Evolutionary conservation across 257 asterid genomes (phyloP).

Genomic region (Linderniella brevidens): DNA sequence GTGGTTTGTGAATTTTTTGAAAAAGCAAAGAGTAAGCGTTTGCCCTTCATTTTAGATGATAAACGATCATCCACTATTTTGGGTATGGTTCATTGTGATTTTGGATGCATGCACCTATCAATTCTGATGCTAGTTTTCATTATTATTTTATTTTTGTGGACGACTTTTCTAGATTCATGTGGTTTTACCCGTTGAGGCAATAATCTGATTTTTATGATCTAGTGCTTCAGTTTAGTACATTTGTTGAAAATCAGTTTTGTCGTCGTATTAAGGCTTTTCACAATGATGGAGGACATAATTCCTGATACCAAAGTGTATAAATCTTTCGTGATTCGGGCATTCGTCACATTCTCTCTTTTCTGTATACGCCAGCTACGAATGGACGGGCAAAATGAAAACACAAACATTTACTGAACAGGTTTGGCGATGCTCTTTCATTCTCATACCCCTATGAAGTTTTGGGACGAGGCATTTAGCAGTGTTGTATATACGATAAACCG

Average conservation of each 20-base stretch:
- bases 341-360: neutral
- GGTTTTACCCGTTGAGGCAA: slow-evolving; percentile 4
- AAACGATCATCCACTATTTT: neutral
- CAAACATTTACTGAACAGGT: neutral
- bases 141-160: slow-evolving; percentile 10
- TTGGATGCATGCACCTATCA: slow-evolving; percentile 1
- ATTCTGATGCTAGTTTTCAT: neutral
- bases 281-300: slow-evolving; percentile 8
- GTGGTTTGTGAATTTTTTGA: neutral
- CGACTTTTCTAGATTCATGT: slow-evolving; percentile 3
- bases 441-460: neutral
- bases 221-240: neutral
- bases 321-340: neutral
- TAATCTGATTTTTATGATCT: slow-evolving; percentile 1
- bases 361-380: neutral
- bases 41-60: neutral
- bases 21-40: neutral
- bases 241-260: slow-evolving; percentile 1
- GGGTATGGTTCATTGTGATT: slow-evolving; percentile 5
- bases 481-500: neutral
- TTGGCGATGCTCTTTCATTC: neutral
- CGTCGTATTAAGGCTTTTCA: neutral
- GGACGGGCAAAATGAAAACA: neutral
- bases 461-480: neutral
- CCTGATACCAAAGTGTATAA: neutral